Evolutionary conservation across 2,329 filamentous ascomycete species (phyloP).

Genomic region (Herpotrichia juniperi): DNA sequence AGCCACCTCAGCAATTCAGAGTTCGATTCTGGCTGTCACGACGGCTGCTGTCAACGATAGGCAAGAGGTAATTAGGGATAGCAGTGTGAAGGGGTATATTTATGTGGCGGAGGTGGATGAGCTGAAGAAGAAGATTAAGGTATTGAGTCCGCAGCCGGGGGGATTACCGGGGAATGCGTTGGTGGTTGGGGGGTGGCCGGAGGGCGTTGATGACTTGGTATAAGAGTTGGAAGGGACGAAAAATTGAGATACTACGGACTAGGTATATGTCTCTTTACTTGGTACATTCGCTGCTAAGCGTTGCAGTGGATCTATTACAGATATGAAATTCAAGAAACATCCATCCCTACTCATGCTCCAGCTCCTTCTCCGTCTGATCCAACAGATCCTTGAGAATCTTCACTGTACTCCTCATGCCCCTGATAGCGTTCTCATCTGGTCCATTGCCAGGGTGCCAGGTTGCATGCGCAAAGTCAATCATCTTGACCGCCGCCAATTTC

Average conservation of each 20-base stretch:
- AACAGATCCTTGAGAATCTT: conserved; percentile 72
- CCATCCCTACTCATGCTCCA: conserved; percentile 3
- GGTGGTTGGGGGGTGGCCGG: conserved; percentile 85
- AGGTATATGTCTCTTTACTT: background rate
- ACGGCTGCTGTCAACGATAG: conserved; percentile 73
- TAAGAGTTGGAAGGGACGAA: background rate
- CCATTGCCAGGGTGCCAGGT: conserved; percentile 80
- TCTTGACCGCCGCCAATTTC: conserved; percentile 77
- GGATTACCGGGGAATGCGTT: conserved; percentile 79
- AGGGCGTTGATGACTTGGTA: conserved; percentile 75
- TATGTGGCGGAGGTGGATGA: conserved; percentile 93
- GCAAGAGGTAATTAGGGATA: conserved; percentile 75
- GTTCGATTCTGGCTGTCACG: conserved; percentile 85
- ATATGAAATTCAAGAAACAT: background rate
- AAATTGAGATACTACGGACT: background rate
- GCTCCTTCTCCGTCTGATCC: conserved; percentile 32
- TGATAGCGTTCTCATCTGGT: conserved; percentile 81
- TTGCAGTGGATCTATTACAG: background rate
- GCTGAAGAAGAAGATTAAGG: conserved; percentile 77
- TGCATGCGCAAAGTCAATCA: conserved; percentile 98
- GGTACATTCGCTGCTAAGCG: background rate
- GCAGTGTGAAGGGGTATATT: conserved; percentile 88
- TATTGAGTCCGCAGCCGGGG: conserved; percentile 84
- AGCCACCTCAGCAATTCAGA: conserved; percentile 72
- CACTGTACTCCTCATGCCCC: conserved; percentile 73